A percentile compares a stretch with the other conserved stretches of the same genome.
phyloP scores from a whole-genome alignment of 805 yeast species.

The Myxozyma monticola region DNA sequence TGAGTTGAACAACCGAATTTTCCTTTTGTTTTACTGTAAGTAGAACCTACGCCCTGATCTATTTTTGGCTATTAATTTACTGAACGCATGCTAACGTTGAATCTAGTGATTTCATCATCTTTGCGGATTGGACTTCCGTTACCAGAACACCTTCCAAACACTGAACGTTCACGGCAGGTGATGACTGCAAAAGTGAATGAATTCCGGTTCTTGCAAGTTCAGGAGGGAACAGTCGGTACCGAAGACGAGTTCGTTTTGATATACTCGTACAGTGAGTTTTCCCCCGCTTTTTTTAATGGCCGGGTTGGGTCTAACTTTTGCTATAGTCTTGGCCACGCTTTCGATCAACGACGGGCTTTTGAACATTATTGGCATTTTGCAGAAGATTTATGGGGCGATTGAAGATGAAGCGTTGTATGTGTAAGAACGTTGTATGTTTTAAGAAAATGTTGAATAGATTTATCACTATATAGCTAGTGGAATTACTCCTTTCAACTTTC shows the following conservation, averaged over 20 bases:
- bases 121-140: conserved; percentile 73
- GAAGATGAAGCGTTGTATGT: conserved; percentile 62
- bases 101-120: conserved; percentile 67
- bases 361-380: conserved; percentile 53
- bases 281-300: too few species aligned
- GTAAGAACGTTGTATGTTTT: too few species aligned
- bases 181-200: conserved; percentile 64
- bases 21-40: conserved; percentile 63
- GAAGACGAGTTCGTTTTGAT: conserved; percentile 76
- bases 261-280: conserved; percentile 56
- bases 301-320: too few species aligned
- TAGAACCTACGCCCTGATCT: conserved; percentile 11
- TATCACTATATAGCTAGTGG: too few species aligned
- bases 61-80: neutral
- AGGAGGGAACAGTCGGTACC: conserved; percentile 41
- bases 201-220: conserved; percentile 45
- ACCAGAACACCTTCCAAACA: conserved; percentile 74
- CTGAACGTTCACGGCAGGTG: conserved; percentile 70
- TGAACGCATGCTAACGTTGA: too few species aligned
- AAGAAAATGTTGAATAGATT: too few species aligned
- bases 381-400: conserved; percentile 63
- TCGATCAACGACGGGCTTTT: conserved; percentile 66
- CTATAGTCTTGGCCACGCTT: conserved; percentile 60
- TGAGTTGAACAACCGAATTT: conserved; percentile 71
- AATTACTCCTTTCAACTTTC: too few species aligned